A percentile compares a stretch with the other conserved stretches of the same genome.
Conservation (phyloP, 139 green algal species). For the Mesotaenium endlicherianum region DNA sequence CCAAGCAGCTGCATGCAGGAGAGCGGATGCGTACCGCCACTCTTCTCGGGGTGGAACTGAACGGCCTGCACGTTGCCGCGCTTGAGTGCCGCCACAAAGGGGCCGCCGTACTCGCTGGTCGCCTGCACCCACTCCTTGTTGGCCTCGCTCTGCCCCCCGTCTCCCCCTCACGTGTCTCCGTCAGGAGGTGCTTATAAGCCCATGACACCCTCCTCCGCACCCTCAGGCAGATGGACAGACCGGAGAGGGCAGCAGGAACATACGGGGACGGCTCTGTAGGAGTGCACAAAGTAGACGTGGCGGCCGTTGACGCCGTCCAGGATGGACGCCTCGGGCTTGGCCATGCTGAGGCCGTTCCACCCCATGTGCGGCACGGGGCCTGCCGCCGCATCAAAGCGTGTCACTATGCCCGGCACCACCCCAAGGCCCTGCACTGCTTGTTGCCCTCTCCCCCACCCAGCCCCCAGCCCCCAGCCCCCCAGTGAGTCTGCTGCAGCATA, state of each 20-base stretch:
- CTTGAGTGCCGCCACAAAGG: slow-evolving; percentile 82
- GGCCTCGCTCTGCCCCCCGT: slow-evolving; percentile 18
- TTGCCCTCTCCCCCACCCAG: neutral
- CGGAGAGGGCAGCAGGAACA: neutral
- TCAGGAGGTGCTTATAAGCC: neutral
- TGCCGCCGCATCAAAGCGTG: slow-evolving; percentile 68
- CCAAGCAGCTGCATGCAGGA: neutral
- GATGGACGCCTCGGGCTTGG: slow-evolving; percentile 54
- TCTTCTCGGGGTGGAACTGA: slow-evolving; percentile 99
- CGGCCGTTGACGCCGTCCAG: slow-evolving; percentile 65
- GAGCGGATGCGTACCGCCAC: slow-evolving; percentile 56
- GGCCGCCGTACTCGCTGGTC: slow-evolving; percentile 80
- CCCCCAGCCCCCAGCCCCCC: neutral
- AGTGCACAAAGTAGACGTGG: slow-evolving; percentile 98
- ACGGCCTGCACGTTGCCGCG: slow-evolving; percentile 78
- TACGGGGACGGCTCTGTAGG: slow-evolving; percentile 65
- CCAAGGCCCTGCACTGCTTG: slow-evolving; percentile 80
- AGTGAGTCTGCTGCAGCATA: neutral
- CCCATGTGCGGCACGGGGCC: slow-evolving; percentile 96
- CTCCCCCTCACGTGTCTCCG: neutral
- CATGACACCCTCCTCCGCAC: neutral
- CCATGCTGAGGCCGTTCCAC: slow-evolving; percentile 75
- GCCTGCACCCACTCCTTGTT: slow-evolving; percentile 93
- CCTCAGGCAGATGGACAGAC: neutral
- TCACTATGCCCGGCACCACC: slow-evolving; percentile 79